Base-by-base conservation (phyloP, 495 filamentous ascomycete species). In the Penicillium atrosanguineum region DNA sequence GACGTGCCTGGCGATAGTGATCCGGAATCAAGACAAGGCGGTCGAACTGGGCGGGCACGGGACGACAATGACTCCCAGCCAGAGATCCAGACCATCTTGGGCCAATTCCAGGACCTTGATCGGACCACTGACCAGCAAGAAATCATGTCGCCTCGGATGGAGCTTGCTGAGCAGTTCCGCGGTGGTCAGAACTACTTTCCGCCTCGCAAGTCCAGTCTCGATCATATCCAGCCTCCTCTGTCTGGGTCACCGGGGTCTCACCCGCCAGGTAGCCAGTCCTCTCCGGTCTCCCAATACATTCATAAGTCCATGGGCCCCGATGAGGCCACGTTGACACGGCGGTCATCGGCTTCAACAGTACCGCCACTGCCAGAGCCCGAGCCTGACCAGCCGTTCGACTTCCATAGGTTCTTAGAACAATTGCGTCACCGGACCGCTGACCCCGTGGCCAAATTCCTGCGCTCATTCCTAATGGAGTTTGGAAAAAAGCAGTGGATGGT, bases 401-500 rank as follows among this genome's bases (percentile, higher is more conserved):
- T 99, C 63, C 95, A 97, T 70, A 83, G 94, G 7, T 99, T 99
- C 63, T 71, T 99, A 48, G 93, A 96, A 62, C 94, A 99, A 65
- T 77, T 99, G 25, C 85, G 94, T 47, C 92, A 97, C 70, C 87
- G 92, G 44, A 96, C 93, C 20, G 95, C 94, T 16, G 94, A 99
- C 61, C 95, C 94, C 6, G 93, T 99, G 2, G 95, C 94, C 12
- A 89, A 90, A 57, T 99, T 95, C 66, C 81, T 99, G 18, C 87
- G 92, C 42, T 97, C 93, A 6, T 99, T 99, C 64, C 76, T 99
- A 12, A 79, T 83, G 34, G 94, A 97, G 68, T 99, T 99, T 72
- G 90, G 87, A 11, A 99, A 99, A 72, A 89, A 90, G 60, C 95
- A 97, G 69, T 99, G 94, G 94, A 95, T 95, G 92, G 94, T 95